These are phyloP conservation scores for Extremus antarcticus DNA, from an alignment of 495 filamentous ascomycete species.

Conservation along the genomic window DNA sequence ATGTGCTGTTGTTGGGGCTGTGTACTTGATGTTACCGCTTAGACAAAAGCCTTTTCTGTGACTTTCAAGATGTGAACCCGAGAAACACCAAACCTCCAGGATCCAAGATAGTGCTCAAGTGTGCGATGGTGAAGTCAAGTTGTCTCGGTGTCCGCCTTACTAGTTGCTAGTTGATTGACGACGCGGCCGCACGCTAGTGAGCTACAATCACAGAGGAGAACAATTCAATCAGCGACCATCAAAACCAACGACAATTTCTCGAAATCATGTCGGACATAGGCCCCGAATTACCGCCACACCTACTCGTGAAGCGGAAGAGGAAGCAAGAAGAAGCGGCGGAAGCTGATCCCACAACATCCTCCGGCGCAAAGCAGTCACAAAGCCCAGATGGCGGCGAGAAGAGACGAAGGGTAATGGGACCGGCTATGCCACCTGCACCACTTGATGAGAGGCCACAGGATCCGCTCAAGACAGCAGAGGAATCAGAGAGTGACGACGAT, in stretches of 20 bases:
- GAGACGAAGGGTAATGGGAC: slow-evolving; percentile 35
- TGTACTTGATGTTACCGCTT: too few species aligned
- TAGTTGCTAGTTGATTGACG: too few species aligned
- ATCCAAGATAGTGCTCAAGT: too few species aligned
- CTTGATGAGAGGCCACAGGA: slow-evolving; percentile 34
- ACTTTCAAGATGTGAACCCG: too few species aligned
- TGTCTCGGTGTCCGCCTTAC: too few species aligned
- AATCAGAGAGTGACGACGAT: slow-evolving; percentile 36
- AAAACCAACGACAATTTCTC: background rate
- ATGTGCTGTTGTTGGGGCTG: too few species aligned
- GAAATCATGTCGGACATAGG: slow-evolving; percentile 32
- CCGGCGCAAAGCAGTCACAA: slow-evolving; percentile 20
- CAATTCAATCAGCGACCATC: background rate
- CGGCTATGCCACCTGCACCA: slow-evolving; percentile 39
- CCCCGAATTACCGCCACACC: slow-evolving; percentile 31
- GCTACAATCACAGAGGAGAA: background rate
- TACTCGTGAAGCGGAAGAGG: slow-evolving; percentile 32
- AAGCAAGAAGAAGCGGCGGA: slow-evolving; percentile 23
- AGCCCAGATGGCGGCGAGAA: slow-evolving; percentile 31
- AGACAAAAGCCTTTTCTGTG: too few species aligned
- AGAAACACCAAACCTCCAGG: too few species aligned
- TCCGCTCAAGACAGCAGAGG: slow-evolving; percentile 22
- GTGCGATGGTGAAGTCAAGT: too few species aligned
- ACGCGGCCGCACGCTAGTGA: too few species aligned
- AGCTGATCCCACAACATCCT: slow-evolving; percentile 16